phyloP scores from a whole-genome alignment of 164 flowering plant species.

The Chimonanthus praecox region DNA sequence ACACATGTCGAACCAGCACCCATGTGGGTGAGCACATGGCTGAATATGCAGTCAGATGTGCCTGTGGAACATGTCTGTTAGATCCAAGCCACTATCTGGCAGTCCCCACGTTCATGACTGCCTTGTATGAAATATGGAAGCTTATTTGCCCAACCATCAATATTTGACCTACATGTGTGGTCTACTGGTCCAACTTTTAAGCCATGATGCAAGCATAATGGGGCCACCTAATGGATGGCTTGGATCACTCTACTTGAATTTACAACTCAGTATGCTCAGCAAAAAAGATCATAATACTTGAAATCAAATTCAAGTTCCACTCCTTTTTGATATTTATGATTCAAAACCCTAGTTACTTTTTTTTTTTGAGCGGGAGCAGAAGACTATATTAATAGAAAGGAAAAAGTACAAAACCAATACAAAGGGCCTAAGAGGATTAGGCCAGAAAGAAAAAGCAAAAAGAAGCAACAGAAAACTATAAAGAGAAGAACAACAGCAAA shows the following conservation, averaged over 20 bases:
- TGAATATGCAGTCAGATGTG: not conserved
- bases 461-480: not conserved
- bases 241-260: not conserved
- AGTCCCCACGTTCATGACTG: not conserved
- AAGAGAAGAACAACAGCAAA: too few species aligned
- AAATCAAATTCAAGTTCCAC: not conserved
- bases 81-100: not conserved
- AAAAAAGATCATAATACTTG: too few species aligned
- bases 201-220: too few species aligned
- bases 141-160: not conserved
- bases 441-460: not conserved
- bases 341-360: not conserved
- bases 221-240: not conserved
- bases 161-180: not conserved
- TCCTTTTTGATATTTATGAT: not conserved
- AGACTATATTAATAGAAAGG: not conserved
- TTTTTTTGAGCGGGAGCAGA: not conserved
- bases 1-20: not conserved
- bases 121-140: not conserved
- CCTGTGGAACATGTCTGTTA: too few species aligned
- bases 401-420: not conserved
- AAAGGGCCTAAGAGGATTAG: too few species aligned
- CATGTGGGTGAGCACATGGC: not conserved
- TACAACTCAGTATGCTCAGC: not conserved
- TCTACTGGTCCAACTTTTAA: too few species aligned